Evolutionary conservation across 1,284 basidiomycete species (phyloP).

Genomic region (Coniferiporia sulphurascens): DNA sequence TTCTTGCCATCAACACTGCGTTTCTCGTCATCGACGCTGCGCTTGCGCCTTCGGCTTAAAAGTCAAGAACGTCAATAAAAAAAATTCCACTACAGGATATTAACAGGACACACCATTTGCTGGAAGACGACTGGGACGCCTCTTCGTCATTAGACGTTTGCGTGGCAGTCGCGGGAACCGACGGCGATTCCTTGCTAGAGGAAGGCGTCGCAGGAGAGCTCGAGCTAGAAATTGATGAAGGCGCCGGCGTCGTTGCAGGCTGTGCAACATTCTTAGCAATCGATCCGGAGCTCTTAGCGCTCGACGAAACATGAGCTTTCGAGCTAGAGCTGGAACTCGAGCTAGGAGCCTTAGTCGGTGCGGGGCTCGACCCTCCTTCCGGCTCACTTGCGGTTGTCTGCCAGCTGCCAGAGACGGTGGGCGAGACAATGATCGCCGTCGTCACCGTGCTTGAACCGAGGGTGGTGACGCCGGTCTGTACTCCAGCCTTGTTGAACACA

Average conservation of each 20-base stretch:
- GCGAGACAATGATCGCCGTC: constrained; percentile 8
- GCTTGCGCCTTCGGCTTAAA: neutral
- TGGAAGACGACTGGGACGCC: too few relatives aligned
- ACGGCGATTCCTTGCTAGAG: neutral
- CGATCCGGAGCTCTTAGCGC: neutral
- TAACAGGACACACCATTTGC: neutral
- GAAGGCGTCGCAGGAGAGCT: neutral
- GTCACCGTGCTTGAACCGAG: constrained; percentile 10
- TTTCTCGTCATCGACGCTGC: neutral
- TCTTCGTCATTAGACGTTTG: neutral
- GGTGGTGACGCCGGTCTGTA: constrained; percentile 12
- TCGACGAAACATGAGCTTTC: neutral
- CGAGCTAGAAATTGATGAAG: neutral
- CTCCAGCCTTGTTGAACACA: constrained; percentile 6
- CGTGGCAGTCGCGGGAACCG: neutral
- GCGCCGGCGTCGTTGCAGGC: neutral
- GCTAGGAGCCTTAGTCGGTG: neutral
- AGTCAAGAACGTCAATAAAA: too few relatives aligned
- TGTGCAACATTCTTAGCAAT: neutral
- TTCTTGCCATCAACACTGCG: neutral
- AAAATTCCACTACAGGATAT: too few relatives aligned
- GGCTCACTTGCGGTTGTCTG: constrained; percentile 3
- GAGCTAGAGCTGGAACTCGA: neutral
- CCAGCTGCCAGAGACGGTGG: constrained; percentile 9
- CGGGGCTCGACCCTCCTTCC: neutral